phyloP scores from a whole-genome alignment of 2,329 filamentous ascomycete species.

The Beauveria sp. region DNA sequence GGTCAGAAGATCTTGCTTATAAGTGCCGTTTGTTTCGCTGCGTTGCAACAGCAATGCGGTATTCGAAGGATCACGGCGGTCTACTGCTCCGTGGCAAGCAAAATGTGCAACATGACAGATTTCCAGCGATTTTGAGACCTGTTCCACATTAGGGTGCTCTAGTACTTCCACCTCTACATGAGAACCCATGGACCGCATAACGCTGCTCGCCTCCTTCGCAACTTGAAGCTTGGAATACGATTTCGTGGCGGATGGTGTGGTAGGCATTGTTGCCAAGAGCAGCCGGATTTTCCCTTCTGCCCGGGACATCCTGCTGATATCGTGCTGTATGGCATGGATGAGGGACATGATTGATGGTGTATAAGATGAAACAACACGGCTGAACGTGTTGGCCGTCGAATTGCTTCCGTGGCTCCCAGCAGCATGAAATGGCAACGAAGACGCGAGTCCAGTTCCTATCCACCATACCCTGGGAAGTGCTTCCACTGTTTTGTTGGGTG shows the following conservation, averaged over 20 bases:
- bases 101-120: constrained; percentile 14
- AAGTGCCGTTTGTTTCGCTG: not conserved
- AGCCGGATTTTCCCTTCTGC: not conserved
- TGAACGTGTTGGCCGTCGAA: not conserved
- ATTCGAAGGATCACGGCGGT: constrained; percentile 14
- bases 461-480: constrained; percentile 12
- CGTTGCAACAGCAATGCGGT: constrained; percentile 17
- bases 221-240: not conserved
- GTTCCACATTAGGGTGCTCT: constrained; percentile 5
- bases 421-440: constrained; percentile 15
- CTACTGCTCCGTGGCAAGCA: constrained; percentile 16
- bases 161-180: not conserved
- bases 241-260: not conserved
- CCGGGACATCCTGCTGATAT: not conserved
- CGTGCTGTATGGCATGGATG: not conserved
- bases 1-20: not conserved
- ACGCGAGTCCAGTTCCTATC: constrained; percentile 12
- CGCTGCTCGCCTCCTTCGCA: not conserved
- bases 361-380: constrained; percentile 11
- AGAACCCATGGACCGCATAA: not conserved
- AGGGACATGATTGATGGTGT: constrained; percentile 12
- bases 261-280: constrained; percentile 10
- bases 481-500: not conserved
- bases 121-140: constrained; percentile 2
- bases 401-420: constrained; percentile 1